A percentile compares a stretch with the other conserved stretches of the same genome.
These are phyloP conservation scores for Senecio squalidus DNA, from an alignment of 140 eudicot species.

Conservation along the genomic window DNA sequence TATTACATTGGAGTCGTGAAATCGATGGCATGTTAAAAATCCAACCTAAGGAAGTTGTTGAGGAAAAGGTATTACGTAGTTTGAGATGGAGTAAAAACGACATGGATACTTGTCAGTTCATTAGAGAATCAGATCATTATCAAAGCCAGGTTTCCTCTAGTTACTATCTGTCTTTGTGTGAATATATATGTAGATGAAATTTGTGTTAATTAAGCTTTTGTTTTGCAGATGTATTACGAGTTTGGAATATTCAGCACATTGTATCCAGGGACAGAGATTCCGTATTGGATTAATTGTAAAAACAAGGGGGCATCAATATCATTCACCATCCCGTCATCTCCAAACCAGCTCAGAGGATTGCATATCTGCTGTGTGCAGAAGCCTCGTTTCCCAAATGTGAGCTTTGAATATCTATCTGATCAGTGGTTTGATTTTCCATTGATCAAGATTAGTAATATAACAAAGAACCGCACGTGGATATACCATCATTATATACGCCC, in stretches of 20 bases:
- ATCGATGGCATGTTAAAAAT: background rate
- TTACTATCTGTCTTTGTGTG: background rate
- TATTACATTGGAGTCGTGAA: too few species aligned
- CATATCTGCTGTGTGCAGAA: too few species aligned
- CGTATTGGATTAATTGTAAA: background rate
- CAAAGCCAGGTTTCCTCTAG: background rate
- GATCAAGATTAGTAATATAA: too few species aligned
- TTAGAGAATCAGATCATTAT: background rate
- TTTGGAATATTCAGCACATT: constrained; percentile 14
- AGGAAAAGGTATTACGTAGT: background rate
- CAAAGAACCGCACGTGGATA: too few species aligned
- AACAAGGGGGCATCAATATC: background rate
- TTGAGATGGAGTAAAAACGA: background rate
- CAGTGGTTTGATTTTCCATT: too few species aligned
- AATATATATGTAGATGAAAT: background rate
- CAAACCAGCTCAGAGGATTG: too few species aligned
- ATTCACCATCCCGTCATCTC: constrained; percentile 7
- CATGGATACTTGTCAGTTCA: background rate
- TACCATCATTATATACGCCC: too few species aligned
- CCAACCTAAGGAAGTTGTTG: background rate
- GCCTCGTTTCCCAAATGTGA: too few species aligned
- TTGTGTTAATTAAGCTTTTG: background rate
- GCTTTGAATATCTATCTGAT: background rate
- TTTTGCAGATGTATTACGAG: constrained; percentile 2
- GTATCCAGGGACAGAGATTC: background rate